Conservation (phyloP, 305 asterid genomes). For the Fraxinus greggii region DNA sequence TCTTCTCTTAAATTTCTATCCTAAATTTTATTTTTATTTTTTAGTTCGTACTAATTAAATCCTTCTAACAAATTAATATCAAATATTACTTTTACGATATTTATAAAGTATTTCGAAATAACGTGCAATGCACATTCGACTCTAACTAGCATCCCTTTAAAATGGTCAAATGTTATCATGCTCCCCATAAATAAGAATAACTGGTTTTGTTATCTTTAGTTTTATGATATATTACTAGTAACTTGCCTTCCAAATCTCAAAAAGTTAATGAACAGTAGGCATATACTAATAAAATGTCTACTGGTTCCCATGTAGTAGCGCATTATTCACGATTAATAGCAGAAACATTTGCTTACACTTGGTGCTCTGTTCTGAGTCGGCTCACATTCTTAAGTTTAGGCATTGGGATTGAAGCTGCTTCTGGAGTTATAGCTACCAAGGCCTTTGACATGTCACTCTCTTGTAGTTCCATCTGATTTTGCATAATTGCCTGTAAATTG, state of each 20-base stretch:
- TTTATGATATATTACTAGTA: background rate
- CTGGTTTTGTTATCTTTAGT: background rate
- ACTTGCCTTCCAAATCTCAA: slow-evolving; percentile 7
- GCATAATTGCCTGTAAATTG: slow-evolving; percentile 67
- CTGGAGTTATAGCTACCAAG: slow-evolving; percentile 79
- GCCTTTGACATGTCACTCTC: slow-evolving; percentile 85
- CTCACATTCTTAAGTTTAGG: slow-evolving; percentile 89
- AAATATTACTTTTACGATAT: background rate
- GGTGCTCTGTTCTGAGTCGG: slow-evolving; percentile 97
- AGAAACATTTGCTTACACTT: slow-evolving; percentile 68
- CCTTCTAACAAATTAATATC: background rate
- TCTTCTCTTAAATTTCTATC: background rate
- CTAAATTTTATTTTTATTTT: background rate
- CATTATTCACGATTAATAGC: slow-evolving; percentile 11
- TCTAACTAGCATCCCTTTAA: background rate
- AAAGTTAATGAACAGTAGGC: slow-evolving; percentile 3
- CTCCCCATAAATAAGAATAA: slow-evolving; percentile 2
- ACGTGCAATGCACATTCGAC: background rate
- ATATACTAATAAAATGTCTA: slow-evolving; percentile 5
- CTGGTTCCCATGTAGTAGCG: slow-evolving; percentile 15
- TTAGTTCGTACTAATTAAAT: background rate
- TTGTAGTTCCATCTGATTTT: slow-evolving; percentile 57
- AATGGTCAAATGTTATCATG: slow-evolving; percentile 18
- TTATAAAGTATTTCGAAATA: too few species aligned
- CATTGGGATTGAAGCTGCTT: slow-evolving; percentile 87